A percentile compares a stretch with the other conserved stretches of the same genome.
Conservation (phyloP, 1,284 basidiomycete genomes). For the Testicularia cyperi region DNA sequence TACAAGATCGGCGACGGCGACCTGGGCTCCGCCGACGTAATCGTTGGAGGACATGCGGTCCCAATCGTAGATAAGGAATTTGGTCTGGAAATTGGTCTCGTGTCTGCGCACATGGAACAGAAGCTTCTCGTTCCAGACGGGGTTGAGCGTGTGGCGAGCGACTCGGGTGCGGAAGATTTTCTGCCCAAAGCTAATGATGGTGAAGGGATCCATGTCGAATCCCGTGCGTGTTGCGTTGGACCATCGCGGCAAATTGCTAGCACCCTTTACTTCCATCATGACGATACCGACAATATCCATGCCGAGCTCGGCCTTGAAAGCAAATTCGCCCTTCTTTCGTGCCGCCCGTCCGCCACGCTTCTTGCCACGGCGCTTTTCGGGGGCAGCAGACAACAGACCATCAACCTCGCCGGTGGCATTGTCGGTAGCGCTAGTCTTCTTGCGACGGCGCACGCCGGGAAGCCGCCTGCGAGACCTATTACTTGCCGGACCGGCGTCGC, state of each 20-base stretch:
- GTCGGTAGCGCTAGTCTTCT: conserved; percentile 1
- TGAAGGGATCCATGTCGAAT: conserved; percentile 97
- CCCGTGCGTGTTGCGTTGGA: conserved; percentile 71
- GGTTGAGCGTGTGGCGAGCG: conserved; percentile 68
- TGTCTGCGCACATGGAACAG: conserved; percentile 90
- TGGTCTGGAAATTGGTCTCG: conserved; percentile 66
- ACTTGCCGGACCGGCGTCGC: background rate
- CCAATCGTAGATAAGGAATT: conserved; percentile 57
- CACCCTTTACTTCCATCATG: conserved; percentile 74
- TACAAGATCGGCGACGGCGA: conserved; percentile 43
- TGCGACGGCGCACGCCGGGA: conserved; percentile 21
- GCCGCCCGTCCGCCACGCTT: conserved; percentile 23
- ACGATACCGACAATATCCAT: conserved; percentile 89
- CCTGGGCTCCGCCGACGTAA: conserved; percentile 45
- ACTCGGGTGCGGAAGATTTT: conserved; percentile 89
- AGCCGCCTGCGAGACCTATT: background rate
- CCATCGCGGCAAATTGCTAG: conserved; percentile 78
- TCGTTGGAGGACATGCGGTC: conserved; percentile 56
- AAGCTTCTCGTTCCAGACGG: conserved; percentile 91
- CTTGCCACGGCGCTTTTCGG: conserved; percentile 1
- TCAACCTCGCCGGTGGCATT: conserved; percentile 2
- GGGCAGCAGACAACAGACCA: background rate
- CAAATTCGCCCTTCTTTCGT: conserved; percentile 62
- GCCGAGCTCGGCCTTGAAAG: conserved; percentile 66
- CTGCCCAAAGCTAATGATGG: conserved; percentile 91